phyloP scores from a whole-genome alignment of 129 eudicot genomes.

The Lonicera japonica region DNA sequence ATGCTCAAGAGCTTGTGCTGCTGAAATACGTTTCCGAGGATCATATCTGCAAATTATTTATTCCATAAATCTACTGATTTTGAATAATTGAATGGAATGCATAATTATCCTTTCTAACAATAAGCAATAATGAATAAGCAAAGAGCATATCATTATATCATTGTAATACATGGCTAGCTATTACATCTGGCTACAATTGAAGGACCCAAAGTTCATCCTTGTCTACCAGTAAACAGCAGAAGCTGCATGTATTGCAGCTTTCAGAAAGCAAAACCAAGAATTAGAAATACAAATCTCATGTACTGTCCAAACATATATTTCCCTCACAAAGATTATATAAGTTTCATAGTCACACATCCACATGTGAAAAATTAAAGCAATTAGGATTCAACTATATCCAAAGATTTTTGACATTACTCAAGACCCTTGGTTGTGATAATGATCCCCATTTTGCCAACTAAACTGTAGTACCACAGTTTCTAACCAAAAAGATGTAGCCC shows the following conservation, averaged over 20 bases:
- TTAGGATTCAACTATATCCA: too few relatives aligned
- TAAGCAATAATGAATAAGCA: background rate
- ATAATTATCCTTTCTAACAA: background rate
- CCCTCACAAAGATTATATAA: background rate
- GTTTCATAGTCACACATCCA: background rate
- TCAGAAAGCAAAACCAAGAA: background rate
- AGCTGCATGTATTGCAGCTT: background rate
- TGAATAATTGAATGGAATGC: background rate
- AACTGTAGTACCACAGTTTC: too few relatives aligned
- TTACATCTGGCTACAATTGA: background rate
- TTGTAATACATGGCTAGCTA: background rate
- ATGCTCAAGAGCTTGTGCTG: conserved; percentile 99
- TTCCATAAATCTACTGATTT: background rate
- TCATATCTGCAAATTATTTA: conserved; percentile 56
- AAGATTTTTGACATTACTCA: background rate
- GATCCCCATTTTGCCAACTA: background rate
- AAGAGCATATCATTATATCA: background rate
- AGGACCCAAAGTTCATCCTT: background rate
- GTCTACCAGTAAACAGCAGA: background rate
- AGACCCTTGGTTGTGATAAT: background rate
- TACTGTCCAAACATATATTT: too few relatives aligned
- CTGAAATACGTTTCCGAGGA: conserved; percentile 91
- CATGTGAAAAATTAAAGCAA: background rate
- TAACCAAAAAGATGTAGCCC: too few relatives aligned
- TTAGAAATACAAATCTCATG: background rate